phyloP scores from a whole-genome alignment of 2,329 filamentous ascomycete species.

The Ophiostoma tasmaniense region DNA sequence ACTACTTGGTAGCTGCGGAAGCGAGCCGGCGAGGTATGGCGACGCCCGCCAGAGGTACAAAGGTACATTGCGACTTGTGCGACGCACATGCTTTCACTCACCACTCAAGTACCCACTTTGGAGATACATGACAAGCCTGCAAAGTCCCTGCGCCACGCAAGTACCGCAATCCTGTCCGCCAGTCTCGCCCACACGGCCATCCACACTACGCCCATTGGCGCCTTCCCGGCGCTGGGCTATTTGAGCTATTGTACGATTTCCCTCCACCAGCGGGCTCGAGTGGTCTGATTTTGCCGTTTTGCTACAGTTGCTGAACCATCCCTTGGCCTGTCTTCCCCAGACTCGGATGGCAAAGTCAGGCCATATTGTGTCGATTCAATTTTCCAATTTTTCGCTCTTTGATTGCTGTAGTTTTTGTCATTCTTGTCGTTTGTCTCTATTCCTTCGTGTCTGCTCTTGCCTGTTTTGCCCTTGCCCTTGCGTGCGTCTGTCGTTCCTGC shows the following conservation, averaged over 20 bases:
- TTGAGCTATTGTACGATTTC: slow-evolving; percentile 21
- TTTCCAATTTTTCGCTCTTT: neutral
- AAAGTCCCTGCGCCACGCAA: neutral
- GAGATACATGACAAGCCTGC: neutral
- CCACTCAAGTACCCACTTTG: neutral
- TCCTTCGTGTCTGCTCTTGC: neutral
- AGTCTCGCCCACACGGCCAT: slow-evolving; percentile 7
- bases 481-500: neutral
- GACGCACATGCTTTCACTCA: neutral
- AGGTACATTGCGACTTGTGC: neutral
- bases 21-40: neutral
- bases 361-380: slow-evolving; percentile 19
- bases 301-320: slow-evolving; percentile 19
- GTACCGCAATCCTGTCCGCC: neutral
- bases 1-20: neutral
- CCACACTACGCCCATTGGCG: slow-evolving; percentile 17
- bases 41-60: neutral
- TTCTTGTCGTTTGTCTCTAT: neutral
- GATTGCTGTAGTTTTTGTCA: neutral
- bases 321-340: slow-evolving; percentile 17
- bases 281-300: slow-evolving; percentile 22
- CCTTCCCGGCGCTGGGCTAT: slow-evolving; percentile 14
- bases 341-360: slow-evolving; percentile 20
- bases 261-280: slow-evolving; percentile 17
- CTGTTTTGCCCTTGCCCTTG: neutral